These are phyloP conservation scores for Kuraishia borneana DNA, from an alignment of 805 yeast species.

Conservation along the genomic window DNA sequence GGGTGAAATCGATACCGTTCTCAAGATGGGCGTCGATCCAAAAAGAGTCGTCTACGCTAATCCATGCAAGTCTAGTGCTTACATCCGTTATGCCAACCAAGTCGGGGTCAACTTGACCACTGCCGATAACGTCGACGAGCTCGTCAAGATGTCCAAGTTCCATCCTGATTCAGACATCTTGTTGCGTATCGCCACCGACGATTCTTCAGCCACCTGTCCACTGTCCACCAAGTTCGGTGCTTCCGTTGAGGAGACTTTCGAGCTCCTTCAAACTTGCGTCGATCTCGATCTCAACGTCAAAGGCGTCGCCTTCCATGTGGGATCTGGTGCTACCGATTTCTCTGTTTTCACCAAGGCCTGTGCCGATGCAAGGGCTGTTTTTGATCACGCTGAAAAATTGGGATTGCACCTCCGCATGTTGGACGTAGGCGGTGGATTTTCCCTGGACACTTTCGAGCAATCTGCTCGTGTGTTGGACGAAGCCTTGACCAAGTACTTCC, in stretches of 20 bases:
- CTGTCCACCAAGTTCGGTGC: constrained; percentile 88
- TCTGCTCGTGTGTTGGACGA: constrained; percentile 46
- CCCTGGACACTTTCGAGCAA: constrained; percentile 42
- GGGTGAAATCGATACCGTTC: constrained; percentile 62
- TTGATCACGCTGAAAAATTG: constrained; percentile 39
- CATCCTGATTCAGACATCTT: constrained; percentile 66
- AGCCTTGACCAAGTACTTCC: constrained; percentile 52
- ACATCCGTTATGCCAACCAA: constrained; percentile 57
- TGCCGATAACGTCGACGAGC: constrained; percentile 81
- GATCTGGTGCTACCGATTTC: constrained; percentile 81
- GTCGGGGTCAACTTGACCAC: constrained; percentile 61
- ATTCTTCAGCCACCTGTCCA: constrained; percentile 75
- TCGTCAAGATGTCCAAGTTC: constrained; percentile 54
- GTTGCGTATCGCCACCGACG: constrained; percentile 83
- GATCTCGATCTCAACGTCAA: constrained; percentile 50
- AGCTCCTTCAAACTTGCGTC: constrained; percentile 50
- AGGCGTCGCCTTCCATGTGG: constrained; percentile 94
- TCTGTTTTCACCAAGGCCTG: constrained; percentile 60
- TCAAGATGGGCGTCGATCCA: constrained; percentile 52
- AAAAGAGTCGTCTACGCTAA: constrained; percentile 78
- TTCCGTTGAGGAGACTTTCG: constrained; percentile 36
- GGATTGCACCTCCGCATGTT: constrained; percentile 43
- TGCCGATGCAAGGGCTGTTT: constrained; percentile 55
- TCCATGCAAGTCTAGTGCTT: constrained; percentile 86
- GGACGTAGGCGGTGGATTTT: constrained; percentile 95